phyloP scores from a whole-genome alignment of 129 eudicot species.

The Lonicera japonica region DNA sequence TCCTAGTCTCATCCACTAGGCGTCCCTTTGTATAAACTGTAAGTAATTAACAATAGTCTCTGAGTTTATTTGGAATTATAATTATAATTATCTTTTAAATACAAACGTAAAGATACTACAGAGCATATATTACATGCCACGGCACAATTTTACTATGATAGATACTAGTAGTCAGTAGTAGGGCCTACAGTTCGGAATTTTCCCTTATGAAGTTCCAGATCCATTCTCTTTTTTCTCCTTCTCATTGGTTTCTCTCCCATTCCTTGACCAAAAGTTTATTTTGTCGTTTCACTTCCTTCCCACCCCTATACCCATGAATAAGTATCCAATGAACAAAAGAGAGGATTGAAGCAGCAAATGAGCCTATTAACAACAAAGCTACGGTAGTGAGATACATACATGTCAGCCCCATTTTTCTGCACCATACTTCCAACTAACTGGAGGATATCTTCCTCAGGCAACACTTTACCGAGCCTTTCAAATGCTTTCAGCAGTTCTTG shows the following conservation, averaged over 20 bases:
- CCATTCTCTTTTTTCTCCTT: conserved; percentile 72
- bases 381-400: conserved; percentile 46
- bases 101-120: no score
- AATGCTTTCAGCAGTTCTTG: conserved; percentile 53
- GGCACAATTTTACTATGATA: background rate
- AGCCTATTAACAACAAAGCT: background rate
- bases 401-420: conserved; percentile 52
- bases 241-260: conserved; percentile 75
- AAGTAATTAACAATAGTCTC: no score
- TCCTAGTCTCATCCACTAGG: no score
- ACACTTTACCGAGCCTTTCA: conserved; percentile 59
- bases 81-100: no score
- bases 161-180: no score
- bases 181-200: conserved; percentile 64
- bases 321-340: background rate
- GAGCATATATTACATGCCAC: no score
- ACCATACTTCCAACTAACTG: conserved; percentile 43
- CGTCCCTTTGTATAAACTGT: no score
- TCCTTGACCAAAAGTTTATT: conserved; percentile 57
- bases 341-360: background rate
- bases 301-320: conserved; percentile 51
- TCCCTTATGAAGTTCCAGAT: conserved; percentile 78
- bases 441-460: conserved; percentile 76
- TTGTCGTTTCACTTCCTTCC: conserved; percentile 55
- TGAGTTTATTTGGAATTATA: no score